Evolutionary conservation across 306 rosid genomes (phyloP).

Genomic region (Citrullus mucosospermus): DNA sequence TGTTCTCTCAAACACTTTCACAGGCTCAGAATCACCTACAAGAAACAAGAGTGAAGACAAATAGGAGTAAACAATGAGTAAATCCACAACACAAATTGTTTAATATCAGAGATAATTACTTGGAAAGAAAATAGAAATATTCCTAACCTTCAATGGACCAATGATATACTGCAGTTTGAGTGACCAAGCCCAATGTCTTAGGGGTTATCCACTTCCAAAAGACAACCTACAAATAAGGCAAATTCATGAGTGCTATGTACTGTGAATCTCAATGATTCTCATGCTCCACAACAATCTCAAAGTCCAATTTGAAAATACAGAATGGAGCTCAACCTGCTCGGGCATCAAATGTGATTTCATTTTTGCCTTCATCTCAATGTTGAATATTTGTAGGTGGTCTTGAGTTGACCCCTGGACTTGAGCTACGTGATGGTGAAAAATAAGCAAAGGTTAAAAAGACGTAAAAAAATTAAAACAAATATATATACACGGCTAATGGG

Average conservation of each 20-base stretch:
- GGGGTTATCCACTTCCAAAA: slow-evolving; percentile 98
- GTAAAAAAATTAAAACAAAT: background rate
- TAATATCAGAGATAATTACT: background rate
- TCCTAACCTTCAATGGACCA: slow-evolving; percentile 91
- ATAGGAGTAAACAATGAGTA: slow-evolving; percentile 10
- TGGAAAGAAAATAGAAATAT: slow-evolving; percentile 1
- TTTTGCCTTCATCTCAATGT: slow-evolving; percentile 91
- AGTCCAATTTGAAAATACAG: background rate
- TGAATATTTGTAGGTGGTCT: slow-evolving; percentile 94
- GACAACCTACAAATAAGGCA: slow-evolving; percentile 48
- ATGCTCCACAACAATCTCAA: background rate
- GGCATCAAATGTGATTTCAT: slow-evolving; percentile 93
- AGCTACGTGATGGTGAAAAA: slow-evolving; percentile 36
- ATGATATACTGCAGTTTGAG: slow-evolving; percentile 86
- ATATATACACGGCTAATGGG: background rate
- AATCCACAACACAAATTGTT: background rate
- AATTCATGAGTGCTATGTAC: slow-evolving; percentile 7
- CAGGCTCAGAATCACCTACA: slow-evolving; percentile 93
- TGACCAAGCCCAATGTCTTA: slow-evolving; percentile 85
- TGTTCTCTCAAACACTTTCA: slow-evolving; percentile 87
- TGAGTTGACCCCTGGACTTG: slow-evolving; percentile 97
- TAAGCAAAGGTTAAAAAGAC: background rate
- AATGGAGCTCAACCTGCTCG: slow-evolving; percentile 63
- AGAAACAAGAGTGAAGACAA: slow-evolving; percentile 9
- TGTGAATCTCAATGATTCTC: background rate